A percentile compares a stretch with the other conserved stretches of the same genome.
Evolutionary conservation across 2,329 filamentous ascomycete genomes (phyloP).

Genomic region (Diaporthe sp.): DNA sequence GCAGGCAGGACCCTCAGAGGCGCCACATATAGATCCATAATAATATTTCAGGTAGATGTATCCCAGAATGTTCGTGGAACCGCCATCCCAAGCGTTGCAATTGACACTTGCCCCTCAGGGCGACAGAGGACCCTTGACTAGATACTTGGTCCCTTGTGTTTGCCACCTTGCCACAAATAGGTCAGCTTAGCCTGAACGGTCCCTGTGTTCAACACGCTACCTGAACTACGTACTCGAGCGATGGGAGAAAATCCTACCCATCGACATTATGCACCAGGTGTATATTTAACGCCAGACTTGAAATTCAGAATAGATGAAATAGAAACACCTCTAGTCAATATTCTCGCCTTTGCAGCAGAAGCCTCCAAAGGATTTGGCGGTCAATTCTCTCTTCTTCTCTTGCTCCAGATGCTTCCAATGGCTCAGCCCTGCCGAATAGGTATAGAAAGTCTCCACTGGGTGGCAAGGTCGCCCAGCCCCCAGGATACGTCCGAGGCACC

Average conservation of each 20-base stretch:
- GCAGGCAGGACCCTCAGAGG: background rate
- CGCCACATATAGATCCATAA: slow-evolving; percentile 14
- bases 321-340: background rate
- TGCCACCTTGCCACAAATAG: background rate
- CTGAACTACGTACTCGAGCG: too few species aligned
- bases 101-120: background rate
- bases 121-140: background rate
- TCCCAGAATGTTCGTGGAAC: background rate
- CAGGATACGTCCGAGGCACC: background rate
- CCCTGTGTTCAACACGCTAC: background rate
- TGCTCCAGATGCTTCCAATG: too few species aligned
- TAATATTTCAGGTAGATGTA: background rate
- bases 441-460: background rate
- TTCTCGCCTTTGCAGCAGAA: background rate
- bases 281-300: background rate
- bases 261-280: too few species aligned
- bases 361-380: too few species aligned
- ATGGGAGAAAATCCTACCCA: background rate
- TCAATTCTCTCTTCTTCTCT: background rate
- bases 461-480: background rate
- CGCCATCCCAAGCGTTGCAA: background rate
- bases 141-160: background rate
- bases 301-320: too few species aligned
- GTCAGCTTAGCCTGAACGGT: background rate
- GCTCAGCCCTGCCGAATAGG: background rate